Evolutionary conservation across 2,329 filamentous ascomycete species (phyloP), one percentile per base, ranked within the genome.

Genomic region (Curvularia eragrostidis): DNA sequence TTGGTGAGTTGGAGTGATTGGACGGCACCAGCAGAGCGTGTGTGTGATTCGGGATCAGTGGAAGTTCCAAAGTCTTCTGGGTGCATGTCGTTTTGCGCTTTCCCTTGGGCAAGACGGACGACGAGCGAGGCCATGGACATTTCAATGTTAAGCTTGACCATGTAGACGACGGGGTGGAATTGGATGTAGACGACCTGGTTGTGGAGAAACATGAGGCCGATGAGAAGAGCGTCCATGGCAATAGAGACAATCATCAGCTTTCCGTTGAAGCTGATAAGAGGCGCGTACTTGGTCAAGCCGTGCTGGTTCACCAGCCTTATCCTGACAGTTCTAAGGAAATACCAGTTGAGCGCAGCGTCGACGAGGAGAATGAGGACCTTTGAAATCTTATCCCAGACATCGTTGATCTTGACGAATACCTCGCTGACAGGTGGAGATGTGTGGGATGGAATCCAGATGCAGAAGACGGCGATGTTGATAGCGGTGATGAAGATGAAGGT

Each of bases 401-500:
- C 68, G 60, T 85, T 85, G 54, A 85, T 71, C 0, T 63, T 53
- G 5, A 83, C 77, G 42, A 78, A 84, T 0, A 64, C 68, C 1
- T 75, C 48, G 32, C 72, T 79, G 23, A 64, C 54, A 5, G 73
- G 71, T 1, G 70, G 70, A 1, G 52, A 41, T 0, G 62, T 77
- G 1, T 82, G 80, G 0, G 82, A 72, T 0, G 84, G 84, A 15
- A 86, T 83, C 78, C 82, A 86, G 42, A 85, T 84, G 48, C 72
- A 76, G 56, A 83, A 85, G 12, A 85, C 84, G 0, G 79, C 79
- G 19, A 85, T 78, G 48, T 86, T 85, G 61, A 86, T 81, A 10
- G 72, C 30, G 1, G 79, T 81, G 49, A 85, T 83, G 3, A 81
- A 15, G 0, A 70, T 38, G 0, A 81, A 75, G 0, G 79, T 79